Percentiles rank a stretch among this genome's conserved stretches.
Evolutionary conservation across 345 rosid species (phyloP).

Genomic region (Melaleuca quinquenervia): DNA sequence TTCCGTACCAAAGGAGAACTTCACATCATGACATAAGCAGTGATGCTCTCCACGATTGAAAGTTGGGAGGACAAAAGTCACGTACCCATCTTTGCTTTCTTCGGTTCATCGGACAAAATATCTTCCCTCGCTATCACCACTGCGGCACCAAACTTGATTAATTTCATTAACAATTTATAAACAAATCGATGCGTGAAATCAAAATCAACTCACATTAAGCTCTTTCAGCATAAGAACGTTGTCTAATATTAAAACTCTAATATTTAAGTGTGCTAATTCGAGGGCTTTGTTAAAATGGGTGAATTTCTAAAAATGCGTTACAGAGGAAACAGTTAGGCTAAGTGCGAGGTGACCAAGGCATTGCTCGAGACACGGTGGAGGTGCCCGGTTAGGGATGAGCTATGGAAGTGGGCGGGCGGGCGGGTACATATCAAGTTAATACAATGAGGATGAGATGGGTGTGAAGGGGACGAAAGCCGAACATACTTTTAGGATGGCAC

Average conservation of each 20-base stretch:
- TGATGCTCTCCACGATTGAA: background rate
- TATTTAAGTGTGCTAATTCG: background rate
- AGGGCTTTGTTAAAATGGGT: background rate
- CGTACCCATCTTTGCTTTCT: background rate
- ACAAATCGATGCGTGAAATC: background rate
- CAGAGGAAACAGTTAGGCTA: background rate
- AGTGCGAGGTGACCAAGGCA: background rate
- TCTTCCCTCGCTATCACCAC: background rate
- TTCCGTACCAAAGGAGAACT: background rate
- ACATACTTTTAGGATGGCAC: background rate
- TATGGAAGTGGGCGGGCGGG: background rate
- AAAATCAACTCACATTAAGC: background rate
- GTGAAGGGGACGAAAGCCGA: fast-evolving
- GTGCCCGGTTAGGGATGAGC: background rate
- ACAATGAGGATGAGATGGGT: background rate
- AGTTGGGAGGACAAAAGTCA: background rate
- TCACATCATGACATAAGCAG: background rate
- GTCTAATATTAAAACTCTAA: background rate
- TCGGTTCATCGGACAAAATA: background rate
- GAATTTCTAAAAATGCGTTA: background rate
- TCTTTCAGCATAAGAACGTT: background rate
- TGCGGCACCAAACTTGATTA: background rate
- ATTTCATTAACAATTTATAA: background rate
- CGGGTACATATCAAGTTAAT: background rate
- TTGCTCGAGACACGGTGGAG: background rate